Evolutionary conservation across 495 filamentous ascomycete genomes (phyloP).

Genomic region (Cercophora newfieldiana): DNA sequence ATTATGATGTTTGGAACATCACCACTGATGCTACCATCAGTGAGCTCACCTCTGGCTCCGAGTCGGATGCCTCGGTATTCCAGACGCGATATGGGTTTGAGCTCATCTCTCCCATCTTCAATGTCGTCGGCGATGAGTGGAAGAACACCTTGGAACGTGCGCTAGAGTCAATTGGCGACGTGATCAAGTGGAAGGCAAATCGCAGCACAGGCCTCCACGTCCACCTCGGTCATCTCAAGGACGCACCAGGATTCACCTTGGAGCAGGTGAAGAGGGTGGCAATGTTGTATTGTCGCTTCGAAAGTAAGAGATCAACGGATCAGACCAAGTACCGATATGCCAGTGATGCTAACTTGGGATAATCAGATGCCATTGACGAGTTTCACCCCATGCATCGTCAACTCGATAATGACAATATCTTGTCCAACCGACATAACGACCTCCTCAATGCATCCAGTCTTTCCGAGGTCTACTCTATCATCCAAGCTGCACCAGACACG

Average conservation of each 20-base stretch:
- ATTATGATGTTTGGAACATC: constrained; percentile 6
- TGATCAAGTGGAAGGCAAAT: constrained; percentile 8
- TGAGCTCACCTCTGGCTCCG: constrained; percentile 1
- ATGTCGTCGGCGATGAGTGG: constrained; percentile 4
- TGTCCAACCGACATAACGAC: not conserved
- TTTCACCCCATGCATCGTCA: constrained; percentile 5
- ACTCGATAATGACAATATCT: constrained; percentile 1
- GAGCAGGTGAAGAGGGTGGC: constrained; percentile 4
- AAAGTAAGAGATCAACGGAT: not conserved
- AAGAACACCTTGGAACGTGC: constrained; percentile 7
- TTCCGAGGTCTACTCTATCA: too few species aligned
- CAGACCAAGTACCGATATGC: too few species aligned
- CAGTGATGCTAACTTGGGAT: not conserved
- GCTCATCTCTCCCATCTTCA: constrained; percentile 3
- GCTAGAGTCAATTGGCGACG: constrained; percentile 1
- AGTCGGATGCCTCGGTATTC: not conserved
- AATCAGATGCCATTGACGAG: not conserved
- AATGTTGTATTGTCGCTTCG: constrained; percentile 6
- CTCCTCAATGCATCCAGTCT: too few species aligned
- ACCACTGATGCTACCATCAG: constrained; percentile 1
- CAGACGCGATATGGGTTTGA: constrained; percentile 7
- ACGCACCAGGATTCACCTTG: not conserved
- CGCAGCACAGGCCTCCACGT: constrained; percentile 11
- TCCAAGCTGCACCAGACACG: too few species aligned
- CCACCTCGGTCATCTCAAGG: constrained; percentile 6